Conservation (phyloP, 768 basidiomycete genomes). For the Flagelloscypha sp. region DNA sequence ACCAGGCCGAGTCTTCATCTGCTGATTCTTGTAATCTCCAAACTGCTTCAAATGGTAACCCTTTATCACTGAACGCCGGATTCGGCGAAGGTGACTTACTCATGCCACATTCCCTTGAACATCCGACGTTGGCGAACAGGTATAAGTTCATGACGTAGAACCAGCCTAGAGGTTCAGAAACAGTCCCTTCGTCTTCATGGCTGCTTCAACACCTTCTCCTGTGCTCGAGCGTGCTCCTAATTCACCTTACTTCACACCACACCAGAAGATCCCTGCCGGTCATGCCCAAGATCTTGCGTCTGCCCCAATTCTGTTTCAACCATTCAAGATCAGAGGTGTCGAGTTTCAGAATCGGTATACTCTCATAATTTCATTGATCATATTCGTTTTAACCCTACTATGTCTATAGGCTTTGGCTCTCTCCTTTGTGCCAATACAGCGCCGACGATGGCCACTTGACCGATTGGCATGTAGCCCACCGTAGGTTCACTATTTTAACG, state of each 20-base stretch:
- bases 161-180: no score
- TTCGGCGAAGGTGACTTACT: no score
- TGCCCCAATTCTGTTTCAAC: conserved; percentile 41
- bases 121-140: no score
- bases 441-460: conserved; percentile 42
- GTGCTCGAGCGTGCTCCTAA: no score
- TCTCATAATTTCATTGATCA: not conserved
- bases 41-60: no score
- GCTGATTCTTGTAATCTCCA: no score
- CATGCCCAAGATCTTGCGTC: conserved; percentile 21
- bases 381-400: not conserved
- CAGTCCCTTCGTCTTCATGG: no score
- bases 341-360: conserved; percentile 40
- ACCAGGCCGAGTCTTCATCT: no score
- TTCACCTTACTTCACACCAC: conserved; percentile 28
- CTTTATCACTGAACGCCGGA: no score
- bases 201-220: no score
- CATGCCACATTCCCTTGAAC: no score
- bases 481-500: conserved; percentile 40
- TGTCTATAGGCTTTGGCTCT: conserved; percentile 27
- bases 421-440: conserved; percentile 57
- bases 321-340: conserved; percentile 43
- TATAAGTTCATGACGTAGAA: no score
- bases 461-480: conserved; percentile 53
- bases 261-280: conserved; percentile 26